Conservation (phyloP, 2,329 filamentous ascomycete genomes). For the Metarhizium guizhouense region DNA sequence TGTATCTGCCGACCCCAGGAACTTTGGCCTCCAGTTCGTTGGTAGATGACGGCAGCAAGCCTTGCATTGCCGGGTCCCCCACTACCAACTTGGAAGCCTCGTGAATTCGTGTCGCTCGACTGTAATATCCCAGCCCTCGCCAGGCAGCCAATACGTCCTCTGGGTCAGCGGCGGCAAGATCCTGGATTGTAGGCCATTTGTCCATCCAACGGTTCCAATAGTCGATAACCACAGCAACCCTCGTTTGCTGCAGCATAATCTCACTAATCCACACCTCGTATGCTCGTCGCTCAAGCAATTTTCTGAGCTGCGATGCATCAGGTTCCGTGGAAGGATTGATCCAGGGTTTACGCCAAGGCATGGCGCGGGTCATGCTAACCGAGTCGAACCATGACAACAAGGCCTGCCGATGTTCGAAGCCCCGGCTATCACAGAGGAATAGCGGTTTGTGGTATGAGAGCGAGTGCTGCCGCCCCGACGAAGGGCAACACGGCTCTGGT, state of each 20-base stretch:
- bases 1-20: slow-evolving; percentile 53
- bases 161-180: slow-evolving; percentile 41
- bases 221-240: slow-evolving; percentile 51
- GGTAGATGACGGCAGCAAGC: slow-evolving; percentile 39
- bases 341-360: slow-evolving; percentile 54
- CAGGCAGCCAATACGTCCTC: slow-evolving; percentile 51
- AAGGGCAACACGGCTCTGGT: slow-evolving; percentile 8
- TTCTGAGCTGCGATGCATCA: slow-evolving; percentile 26
- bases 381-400: slow-evolving; percentile 45
- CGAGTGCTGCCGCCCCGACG: slow-evolving; percentile 9
- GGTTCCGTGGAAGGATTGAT: slow-evolving; percentile 27
- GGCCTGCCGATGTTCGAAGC: slow-evolving; percentile 20
- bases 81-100: slow-evolving; percentile 45
- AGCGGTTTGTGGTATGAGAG: slow-evolving; percentile 39
- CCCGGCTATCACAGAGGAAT: slow-evolving; percentile 31
- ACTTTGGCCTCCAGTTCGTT: slow-evolving; percentile 39
- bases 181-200: slow-evolving; percentile 49
- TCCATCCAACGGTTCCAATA: slow-evolving; percentile 57
- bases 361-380: slow-evolving; percentile 36
- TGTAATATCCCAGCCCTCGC: slow-evolving; percentile 56
- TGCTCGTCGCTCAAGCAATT: slow-evolving; percentile 42
- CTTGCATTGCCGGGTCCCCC: slow-evolving; percentile 28
- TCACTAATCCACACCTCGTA: slow-evolving; percentile 61
- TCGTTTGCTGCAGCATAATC: slow-evolving; percentile 59
- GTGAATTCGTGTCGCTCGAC: slow-evolving; percentile 52